A percentile compares a stretch with the other conserved stretches of the same genome.
phyloP scores from a whole-genome alignment of 2,329 filamentous ascomycete species.

The Sporothrix brunneoviolacea region DNA sequence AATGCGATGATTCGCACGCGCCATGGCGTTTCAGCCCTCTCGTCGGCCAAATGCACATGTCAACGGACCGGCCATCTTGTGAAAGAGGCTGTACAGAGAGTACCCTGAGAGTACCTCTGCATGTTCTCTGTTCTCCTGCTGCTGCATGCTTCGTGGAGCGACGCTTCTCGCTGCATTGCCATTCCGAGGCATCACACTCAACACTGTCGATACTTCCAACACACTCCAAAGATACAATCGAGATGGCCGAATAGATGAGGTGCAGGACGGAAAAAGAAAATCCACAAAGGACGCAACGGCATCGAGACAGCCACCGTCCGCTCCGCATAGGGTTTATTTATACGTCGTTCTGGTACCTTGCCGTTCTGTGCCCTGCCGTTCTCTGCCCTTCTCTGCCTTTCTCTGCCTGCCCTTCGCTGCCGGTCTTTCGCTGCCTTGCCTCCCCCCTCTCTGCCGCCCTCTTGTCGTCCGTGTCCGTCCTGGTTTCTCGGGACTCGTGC shows the following conservation, averaged over 20 bases:
- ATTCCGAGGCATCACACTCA: too few species aligned
- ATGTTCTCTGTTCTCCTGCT: too few species aligned
- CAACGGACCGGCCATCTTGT: too few species aligned
- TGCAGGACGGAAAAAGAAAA: not conserved
- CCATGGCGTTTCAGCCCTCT: constrained; percentile 2
- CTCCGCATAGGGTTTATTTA: constrained; percentile 2
- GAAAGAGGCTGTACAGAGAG: too few species aligned
- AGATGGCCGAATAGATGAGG: too few species aligned
- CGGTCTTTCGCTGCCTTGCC: not conserved
- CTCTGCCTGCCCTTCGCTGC: not conserved
- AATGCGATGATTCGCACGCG: constrained; percentile 1
- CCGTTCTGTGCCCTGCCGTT: not conserved
- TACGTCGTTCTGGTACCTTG: not conserved
- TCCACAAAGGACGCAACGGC: constrained; percentile 4
- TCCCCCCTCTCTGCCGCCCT: not conserved
- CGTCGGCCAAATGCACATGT: not conserved
- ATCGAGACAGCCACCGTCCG: not conserved
- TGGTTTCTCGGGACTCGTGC: constrained; percentile 6
- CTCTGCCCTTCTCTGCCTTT: not conserved
- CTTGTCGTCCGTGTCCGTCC: not conserved
- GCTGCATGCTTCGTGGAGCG: too few species aligned
- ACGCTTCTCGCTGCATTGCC: too few species aligned
- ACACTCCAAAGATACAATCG: too few species aligned
- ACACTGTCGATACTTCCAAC: too few species aligned
- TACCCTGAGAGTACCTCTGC: too few species aligned